Percentiles rank a stretch among this genome's conserved stretches.
These are phyloP conservation scores for Corchorus capsularis DNA, from an alignment of 345 rosid genomes.

Conservation along the genomic window DNA sequence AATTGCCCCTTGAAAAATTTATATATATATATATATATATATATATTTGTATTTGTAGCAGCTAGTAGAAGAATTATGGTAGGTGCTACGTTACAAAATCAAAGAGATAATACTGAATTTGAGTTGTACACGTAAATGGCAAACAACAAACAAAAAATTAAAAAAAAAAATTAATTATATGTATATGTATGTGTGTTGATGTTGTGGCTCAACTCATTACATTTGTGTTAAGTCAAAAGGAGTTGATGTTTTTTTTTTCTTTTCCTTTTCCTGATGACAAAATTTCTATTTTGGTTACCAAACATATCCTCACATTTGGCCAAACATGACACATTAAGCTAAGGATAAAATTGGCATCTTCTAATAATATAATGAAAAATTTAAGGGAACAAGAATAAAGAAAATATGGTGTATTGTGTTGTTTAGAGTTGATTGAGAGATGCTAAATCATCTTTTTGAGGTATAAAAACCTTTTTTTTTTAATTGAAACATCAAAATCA, in stretches of 20 bases:
- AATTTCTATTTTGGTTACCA: background rate
- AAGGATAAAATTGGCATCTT: background rate
- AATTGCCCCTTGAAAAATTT: too few relatives aligned
- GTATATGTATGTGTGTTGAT: background rate
- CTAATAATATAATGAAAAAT: background rate
- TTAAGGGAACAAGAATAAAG: background rate
- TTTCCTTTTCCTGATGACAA: too few relatives aligned
- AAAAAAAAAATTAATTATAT: background rate
- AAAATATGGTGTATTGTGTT: background rate
- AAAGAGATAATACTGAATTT: background rate
- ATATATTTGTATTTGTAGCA: too few relatives aligned
- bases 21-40: too few relatives aligned
- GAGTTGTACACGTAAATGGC: constrained; percentile 29
- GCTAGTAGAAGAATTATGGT: background rate
- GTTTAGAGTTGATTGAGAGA: background rate
- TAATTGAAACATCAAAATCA: constrained; percentile 8
- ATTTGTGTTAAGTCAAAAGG: too few relatives aligned
- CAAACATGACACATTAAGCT: background rate
- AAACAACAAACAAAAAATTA: background rate
- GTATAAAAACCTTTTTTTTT: background rate
- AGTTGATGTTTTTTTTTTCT: too few relatives aligned
- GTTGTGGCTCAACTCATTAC: constrained; percentile 17
- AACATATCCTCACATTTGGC: background rate
- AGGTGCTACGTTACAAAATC: constrained; percentile 1
- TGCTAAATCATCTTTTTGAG: background rate